Evolutionary conservation across 1,139 yeast species (phyloP).

Genomic region (Suhomyces ambrosiae): DNA sequence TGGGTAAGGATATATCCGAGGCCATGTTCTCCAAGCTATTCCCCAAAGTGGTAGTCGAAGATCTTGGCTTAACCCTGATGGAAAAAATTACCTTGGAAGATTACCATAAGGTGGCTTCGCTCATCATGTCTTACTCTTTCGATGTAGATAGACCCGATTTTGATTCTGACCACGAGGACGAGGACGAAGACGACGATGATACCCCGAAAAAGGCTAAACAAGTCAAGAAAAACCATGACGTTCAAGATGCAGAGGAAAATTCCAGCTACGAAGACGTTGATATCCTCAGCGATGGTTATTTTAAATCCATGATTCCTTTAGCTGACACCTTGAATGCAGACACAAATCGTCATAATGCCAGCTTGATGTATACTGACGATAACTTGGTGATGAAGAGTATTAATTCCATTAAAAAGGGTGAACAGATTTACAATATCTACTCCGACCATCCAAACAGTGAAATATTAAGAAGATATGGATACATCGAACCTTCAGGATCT

Average conservation of each 20-base stretch:
- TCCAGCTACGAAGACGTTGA: slow-evolving; percentile 2
- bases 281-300: slow-evolving; percentile 42
- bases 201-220: neutral
- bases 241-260: slow-evolving; percentile 4
- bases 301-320: slow-evolving; percentile 88
- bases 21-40: slow-evolving; percentile 50
- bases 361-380: slow-evolving; percentile 50
- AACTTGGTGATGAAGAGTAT: slow-evolving; percentile 69
- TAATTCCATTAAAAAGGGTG: slow-evolving; percentile 60
- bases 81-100: slow-evolving; percentile 49
- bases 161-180: slow-evolving; percentile 22
- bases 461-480: slow-evolving; percentile 85
- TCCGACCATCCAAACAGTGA: slow-evolving; percentile 92
- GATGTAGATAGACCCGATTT: slow-evolving; percentile 33
- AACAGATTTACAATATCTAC: slow-evolving; percentile 84
- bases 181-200: slow-evolving; percentile 21
- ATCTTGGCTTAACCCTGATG: slow-evolving; percentile 27
- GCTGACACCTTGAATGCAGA: slow-evolving; percentile 92
- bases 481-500: slow-evolving; percentile 77
- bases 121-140: slow-evolving; percentile 50
- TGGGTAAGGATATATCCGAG: slow-evolving; percentile 71
- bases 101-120: slow-evolving; percentile 70
- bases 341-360: slow-evolving; percentile 76
- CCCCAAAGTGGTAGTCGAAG: slow-evolving; percentile 26
- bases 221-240: slow-evolving; percentile 10